A percentile compares a stretch with the other conserved stretches of the same genome.
Conservation (phyloP, 2,329 filamentous ascomycete species). For the Trichoderma sp. region DNA sequence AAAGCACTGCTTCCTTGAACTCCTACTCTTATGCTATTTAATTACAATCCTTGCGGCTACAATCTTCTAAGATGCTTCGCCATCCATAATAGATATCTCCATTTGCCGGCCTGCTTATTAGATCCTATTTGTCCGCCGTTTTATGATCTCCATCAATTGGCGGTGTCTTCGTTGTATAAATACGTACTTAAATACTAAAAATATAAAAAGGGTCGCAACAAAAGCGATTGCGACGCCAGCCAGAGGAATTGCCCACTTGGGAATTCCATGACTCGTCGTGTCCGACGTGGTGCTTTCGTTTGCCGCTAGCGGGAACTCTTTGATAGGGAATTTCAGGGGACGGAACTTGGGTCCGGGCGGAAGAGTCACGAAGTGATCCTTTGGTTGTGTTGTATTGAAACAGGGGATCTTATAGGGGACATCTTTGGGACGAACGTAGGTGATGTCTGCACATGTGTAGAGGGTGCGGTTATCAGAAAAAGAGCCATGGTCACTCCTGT, state of each 20-base stretch:
- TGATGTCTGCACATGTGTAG: conserved; percentile 53
- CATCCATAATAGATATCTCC: not conserved
- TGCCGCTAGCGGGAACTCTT: not conserved
- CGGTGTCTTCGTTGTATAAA: not conserved
- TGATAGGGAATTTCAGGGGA: not conserved
- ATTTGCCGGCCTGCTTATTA: not conserved
- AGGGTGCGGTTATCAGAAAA: conserved; percentile 45
- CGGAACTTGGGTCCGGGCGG: not conserved
- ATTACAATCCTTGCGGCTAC: not conserved
- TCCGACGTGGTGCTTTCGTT: not conserved
- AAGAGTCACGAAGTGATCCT: not conserved
- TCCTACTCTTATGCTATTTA: not conserved
- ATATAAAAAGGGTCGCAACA: not conserved
- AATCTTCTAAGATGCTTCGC: not conserved
- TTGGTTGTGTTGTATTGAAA: not conserved
- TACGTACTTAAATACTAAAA: not conserved
- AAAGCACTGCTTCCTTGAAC: not conserved
- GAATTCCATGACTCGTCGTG: not conserved
- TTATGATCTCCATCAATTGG: not conserved
- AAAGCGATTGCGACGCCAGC: not conserved
- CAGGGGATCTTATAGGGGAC: not conserved
- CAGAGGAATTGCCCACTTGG: not conserved
- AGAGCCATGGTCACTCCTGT: conserved; percentile 46
- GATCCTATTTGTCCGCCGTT: not conserved
- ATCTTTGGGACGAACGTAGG: conserved; percentile 25